These are phyloP conservation scores for Paramyrothecium sp. DNA, from an alignment of 2,329 filamentous ascomycete genomes.

Conservation along the genomic window DNA sequence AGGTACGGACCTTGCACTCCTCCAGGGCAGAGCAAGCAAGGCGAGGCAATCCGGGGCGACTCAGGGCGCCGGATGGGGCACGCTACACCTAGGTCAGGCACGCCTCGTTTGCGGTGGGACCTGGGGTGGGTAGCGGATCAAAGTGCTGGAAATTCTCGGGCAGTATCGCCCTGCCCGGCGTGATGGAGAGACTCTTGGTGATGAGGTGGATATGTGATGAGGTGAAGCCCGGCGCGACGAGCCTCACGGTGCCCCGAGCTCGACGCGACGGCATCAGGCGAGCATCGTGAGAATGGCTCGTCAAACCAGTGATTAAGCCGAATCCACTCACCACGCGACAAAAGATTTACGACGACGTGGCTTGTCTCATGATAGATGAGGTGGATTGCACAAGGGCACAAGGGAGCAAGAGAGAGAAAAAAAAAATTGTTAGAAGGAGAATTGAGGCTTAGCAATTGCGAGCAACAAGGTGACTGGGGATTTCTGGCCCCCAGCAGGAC, in stretches of 20 bases:
- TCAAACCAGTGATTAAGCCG: background rate
- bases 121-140: background rate
- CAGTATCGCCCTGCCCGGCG: background rate
- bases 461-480: background rate
- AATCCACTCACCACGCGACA: background rate
- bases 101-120: background rate
- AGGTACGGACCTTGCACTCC: background rate
- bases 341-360: conserved; percentile 12
- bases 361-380: conserved; percentile 24
- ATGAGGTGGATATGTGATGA: background rate
- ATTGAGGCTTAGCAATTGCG: background rate
- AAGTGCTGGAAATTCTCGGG: background rate
- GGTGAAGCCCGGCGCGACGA: background rate
- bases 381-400: conserved; percentile 11
- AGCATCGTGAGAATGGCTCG: background rate
- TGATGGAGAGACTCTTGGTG: background rate
- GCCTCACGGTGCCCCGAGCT: background rate
- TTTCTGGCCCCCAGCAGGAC: background rate
- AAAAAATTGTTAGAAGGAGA: background rate
- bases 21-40: background rate
- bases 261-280: background rate
- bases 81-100: background rate
- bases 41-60: background rate
- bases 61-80: background rate
- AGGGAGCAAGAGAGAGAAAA: background rate